phyloP scores from a whole-genome alignment of 441 rosid genomes.

The Daphne laureola region DNA sequence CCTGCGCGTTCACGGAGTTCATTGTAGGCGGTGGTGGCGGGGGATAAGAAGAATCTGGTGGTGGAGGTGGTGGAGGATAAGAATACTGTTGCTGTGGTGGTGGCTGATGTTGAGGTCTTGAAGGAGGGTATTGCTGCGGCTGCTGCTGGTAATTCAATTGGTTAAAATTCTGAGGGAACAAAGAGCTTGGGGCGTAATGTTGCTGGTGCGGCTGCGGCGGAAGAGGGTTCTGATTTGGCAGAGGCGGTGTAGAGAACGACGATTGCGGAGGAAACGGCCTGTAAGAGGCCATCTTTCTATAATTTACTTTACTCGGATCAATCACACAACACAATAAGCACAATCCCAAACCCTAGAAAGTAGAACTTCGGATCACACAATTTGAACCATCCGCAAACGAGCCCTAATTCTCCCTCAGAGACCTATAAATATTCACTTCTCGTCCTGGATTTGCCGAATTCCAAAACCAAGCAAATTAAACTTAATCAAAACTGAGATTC shows the following conservation, averaged over 20 bases:
- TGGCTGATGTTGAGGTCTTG: constrained; percentile 37
- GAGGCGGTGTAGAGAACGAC: constrained; percentile 33
- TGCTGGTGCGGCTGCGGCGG: constrained; percentile 25
- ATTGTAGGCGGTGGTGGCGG: constrained; percentile 38
- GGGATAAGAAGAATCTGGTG: constrained; percentile 35
- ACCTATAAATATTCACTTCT: too few relatives aligned
- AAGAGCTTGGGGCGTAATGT: constrained; percentile 25
- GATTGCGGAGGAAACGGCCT: constrained; percentile 50
- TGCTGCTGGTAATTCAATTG: constrained; percentile 31
- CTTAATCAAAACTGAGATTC: too few relatives aligned
- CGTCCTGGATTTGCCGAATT: too few relatives aligned
- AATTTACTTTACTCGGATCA: neutral
- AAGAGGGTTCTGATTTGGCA: constrained; percentile 25
- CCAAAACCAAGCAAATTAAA: too few relatives aligned
- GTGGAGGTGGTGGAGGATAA: constrained; percentile 50
- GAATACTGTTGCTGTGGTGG: constrained; percentile 60
- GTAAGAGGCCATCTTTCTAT: constrained; percentile 46
- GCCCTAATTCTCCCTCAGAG: too few relatives aligned
- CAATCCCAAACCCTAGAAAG: neutral
- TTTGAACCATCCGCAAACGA: too few relatives aligned
- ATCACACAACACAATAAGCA: constrained; percentile 3
- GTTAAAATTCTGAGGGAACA: constrained; percentile 24
- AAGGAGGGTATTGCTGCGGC: constrained; percentile 34
- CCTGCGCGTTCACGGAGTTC: constrained; percentile 23
- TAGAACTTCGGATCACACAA: too few relatives aligned